Evolutionary conservation across 805 yeast genomes (phyloP).

Genomic region (Schwanniomyces pseudopolymorphus): DNA sequence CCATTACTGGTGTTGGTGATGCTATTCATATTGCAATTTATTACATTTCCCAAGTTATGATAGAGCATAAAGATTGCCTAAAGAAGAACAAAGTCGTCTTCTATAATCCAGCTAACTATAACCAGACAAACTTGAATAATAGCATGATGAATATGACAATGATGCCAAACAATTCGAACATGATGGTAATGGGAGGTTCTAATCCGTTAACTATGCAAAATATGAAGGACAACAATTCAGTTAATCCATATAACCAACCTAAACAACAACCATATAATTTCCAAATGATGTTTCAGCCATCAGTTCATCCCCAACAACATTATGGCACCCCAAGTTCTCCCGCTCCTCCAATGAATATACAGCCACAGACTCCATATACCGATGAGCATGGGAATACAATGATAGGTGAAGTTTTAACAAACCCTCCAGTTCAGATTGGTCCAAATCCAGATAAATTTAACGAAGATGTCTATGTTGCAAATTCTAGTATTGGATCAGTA

Average conservation of each 20-base stretch:
- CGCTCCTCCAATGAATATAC: slow-evolving; percentile 17
- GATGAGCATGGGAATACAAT: slow-evolving; percentile 46
- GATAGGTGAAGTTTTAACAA: slow-evolving; percentile 44
- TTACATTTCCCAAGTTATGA: slow-evolving; percentile 66
- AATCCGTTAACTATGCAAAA: slow-evolving; percentile 18
- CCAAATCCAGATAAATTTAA: slow-evolving; percentile 50
- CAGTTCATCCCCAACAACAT: slow-evolving; percentile 32
- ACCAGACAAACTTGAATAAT: slow-evolving; percentile 15
- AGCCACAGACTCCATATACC: slow-evolving; percentile 36
- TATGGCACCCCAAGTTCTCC: slow-evolving; percentile 18
- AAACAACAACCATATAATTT: slow-evolving; percentile 32
- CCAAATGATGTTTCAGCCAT: slow-evolving; percentile 41
- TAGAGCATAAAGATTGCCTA: slow-evolving; percentile 54
- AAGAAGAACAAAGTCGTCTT: slow-evolving; percentile 55
- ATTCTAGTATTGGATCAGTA: slow-evolving; percentile 75
- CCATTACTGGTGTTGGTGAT: slow-evolving; percentile 78
- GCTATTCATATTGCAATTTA: slow-evolving; percentile 83
- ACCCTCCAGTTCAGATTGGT: slow-evolving; percentile 34
- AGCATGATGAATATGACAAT: slow-evolving; percentile 14
- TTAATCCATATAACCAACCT: slow-evolving; percentile 12
- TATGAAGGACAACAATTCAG: slow-evolving; percentile 16
- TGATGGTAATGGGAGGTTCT: slow-evolving; percentile 19
- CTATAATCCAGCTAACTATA: slow-evolving; percentile 57
- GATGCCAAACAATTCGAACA: slow-evolving; percentile 14
- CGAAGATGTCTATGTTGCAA: slow-evolving; percentile 75